These are phyloP conservation scores for Phytophthora meadii DNA, from an alignment of 352 stramenopile species.

Conservation along the genomic window DNA sequence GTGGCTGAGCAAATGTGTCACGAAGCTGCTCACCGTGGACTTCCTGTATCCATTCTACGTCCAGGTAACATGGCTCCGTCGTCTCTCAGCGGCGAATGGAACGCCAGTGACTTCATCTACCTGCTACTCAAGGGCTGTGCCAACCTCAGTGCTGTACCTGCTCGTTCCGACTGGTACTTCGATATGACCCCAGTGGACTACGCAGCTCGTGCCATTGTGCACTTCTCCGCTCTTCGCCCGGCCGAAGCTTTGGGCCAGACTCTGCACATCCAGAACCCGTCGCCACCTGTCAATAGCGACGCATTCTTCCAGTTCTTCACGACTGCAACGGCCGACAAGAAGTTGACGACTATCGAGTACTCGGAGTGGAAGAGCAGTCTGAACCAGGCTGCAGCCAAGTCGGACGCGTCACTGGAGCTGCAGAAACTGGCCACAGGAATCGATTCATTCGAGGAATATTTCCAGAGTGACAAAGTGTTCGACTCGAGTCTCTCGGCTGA, in stretches of 20 bases:
- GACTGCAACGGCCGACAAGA: conserved; percentile 32
- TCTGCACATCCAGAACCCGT: conserved; percentile 79
- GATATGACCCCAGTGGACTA: conserved; percentile 95
- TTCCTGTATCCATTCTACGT: conserved; percentile 89
- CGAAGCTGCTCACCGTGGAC: conserved; percentile 74
- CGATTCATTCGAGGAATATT: conserved; percentile 72
- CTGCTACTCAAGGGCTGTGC: conserved; percentile 87
- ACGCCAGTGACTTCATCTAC: conserved; percentile 91
- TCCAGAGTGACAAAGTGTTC: conserved; percentile 72
- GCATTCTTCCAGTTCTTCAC: conserved; percentile 59
- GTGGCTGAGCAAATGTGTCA: conserved; percentile 90
- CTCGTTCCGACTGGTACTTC: conserved; percentile 79
- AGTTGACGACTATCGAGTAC: conserved; percentile 43
- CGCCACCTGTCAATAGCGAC: conserved; percentile 47
- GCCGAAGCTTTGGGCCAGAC: conserved; percentile 66
- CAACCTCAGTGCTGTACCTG: conserved; percentile 62
- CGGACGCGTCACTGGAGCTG: conserved; percentile 43
- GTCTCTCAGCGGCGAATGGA: conserved; percentile 74
- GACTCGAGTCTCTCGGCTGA: conserved; percentile 55
- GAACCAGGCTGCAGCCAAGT: conserved; percentile 34
- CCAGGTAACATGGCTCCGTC: conserved; percentile 91
- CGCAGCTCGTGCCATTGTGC: conserved; percentile 84
- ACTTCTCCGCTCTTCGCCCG: conserved; percentile 70
- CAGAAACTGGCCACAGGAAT: conserved; percentile 70
- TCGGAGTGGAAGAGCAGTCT: conserved; percentile 46